Conservation (phyloP, 805 yeast genomes). For the Kregervanrija delftensis region DNA sequence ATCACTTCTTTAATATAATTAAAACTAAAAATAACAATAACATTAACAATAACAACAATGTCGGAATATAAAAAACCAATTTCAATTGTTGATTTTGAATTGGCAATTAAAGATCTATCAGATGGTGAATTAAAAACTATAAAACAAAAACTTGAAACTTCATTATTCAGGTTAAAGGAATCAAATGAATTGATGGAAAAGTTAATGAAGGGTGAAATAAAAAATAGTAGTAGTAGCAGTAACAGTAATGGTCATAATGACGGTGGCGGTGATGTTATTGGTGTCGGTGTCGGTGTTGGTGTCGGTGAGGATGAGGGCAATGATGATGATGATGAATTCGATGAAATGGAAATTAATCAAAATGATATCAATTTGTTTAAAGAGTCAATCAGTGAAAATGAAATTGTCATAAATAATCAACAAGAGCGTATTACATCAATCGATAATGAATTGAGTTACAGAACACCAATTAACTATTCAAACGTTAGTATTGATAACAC, state of each 20-base stretch:
- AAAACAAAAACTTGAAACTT: conserved; percentile 29
- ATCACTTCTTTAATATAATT: not conserved
- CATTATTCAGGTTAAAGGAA: conserved; percentile 40
- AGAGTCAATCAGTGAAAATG: conserved; percentile 54
- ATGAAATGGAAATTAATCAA: conserved; percentile 21
- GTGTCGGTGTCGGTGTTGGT: no score
- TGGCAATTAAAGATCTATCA: conserved; percentile 30
- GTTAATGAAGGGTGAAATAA: conserved; percentile 31
- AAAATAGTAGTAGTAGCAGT: not conserved
- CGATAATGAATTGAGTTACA: conserved; percentile 38
- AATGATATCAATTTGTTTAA: conserved; percentile 44
- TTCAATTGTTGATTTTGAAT: conserved; percentile 21
- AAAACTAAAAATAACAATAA: no score
- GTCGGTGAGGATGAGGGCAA: conserved; percentile 3
- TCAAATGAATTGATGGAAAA: conserved; percentile 43
- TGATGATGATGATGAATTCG: conserved; percentile 32
- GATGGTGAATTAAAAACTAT: conserved; percentile 35
- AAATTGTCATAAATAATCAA: conserved; percentile 46
- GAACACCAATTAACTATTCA: conserved; percentile 22
- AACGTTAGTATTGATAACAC: no score
- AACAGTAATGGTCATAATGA: no score
- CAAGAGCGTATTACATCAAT: conserved; percentile 37
- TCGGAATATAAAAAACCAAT: conserved; percentile 22
- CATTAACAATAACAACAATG: conserved; percentile 13
- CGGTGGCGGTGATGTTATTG: no score